Conservation (phyloP, 306 rosid genomes). For the Glycine tomentella region DNA sequence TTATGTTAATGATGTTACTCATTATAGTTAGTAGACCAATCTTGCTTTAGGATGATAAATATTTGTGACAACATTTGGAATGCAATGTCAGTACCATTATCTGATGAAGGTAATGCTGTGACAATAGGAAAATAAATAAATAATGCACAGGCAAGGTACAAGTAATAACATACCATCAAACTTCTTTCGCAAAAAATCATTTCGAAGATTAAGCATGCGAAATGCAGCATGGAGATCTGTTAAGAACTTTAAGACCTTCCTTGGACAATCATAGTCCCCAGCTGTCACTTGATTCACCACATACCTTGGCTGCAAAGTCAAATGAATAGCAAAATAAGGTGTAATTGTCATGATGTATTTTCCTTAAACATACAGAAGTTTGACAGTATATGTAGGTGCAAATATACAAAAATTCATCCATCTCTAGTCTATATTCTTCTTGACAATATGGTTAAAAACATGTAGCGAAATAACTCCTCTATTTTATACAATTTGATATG, state of each 20-base stretch:
- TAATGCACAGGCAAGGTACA: background rate
- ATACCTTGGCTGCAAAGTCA: conserved; percentile 82
- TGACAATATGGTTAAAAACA: too few species aligned
- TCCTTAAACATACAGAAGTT: background rate
- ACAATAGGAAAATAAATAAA: conserved; percentile 6
- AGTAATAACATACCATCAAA: conserved; percentile 74
- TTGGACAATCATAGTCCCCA: conserved; percentile 96
- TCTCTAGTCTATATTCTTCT: too few species aligned
- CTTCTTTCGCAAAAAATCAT: conserved; percentile 93
- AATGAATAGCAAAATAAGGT: conserved; percentile 35
- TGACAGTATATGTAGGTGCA: background rate
- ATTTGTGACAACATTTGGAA: conserved; percentile 15
- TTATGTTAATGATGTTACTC: too few species aligned
- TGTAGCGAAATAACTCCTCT: background rate
- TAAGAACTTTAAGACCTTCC: conserved; percentile 83
- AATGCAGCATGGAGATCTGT: conserved; percentile 94
- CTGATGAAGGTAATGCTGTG: conserved; percentile 1
- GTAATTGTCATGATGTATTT: conserved; percentile 9
- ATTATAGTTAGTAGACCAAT: background rate
- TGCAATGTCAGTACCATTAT: conserved; percentile 14
- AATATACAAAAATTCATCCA: background rate
- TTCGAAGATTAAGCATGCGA: conserved; percentile 94
- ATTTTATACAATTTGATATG: conserved; percentile 13
- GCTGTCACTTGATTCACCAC: conserved; percentile 97
- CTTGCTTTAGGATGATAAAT: conserved; percentile 5